Percentiles rank a stretch among this genome's conserved stretches.
Evolutionary conservation across 2,329 filamentous ascomycete species (phyloP).

Genomic region (Fusarium pseudocircinatum): DNA sequence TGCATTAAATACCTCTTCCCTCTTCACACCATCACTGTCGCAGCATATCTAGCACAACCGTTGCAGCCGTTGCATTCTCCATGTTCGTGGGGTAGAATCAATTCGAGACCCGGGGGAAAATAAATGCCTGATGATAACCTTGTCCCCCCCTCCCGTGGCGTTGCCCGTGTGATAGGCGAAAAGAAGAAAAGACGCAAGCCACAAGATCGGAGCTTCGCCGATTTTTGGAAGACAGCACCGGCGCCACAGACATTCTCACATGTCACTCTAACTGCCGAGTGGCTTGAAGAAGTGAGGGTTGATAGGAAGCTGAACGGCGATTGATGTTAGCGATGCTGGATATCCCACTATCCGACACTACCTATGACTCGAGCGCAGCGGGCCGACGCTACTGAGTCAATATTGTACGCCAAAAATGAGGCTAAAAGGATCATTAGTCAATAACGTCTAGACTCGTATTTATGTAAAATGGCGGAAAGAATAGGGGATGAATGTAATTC

Average conservation of each 20-base stretch:
- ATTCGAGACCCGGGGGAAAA: neutral
- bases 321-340: neutral
- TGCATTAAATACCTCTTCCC: neutral
- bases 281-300: neutral
- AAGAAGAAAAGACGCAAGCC: neutral
- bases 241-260: neutral
- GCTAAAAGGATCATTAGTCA: neutral
- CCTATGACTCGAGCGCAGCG: neutral
- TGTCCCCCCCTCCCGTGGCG: neutral
- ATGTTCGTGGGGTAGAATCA: neutral
- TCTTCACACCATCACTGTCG: neutral
- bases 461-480: neutral
- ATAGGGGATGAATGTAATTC: neutral
- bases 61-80: neutral
- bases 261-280: neutral
- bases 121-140: neutral
- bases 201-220: neutral
- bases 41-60: neutral
- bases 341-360: neutral
- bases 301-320: neutral
- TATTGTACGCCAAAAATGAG: neutral
- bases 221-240: neutral
- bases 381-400: neutral
- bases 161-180: neutral
- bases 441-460: neutral